Conservation (phyloP, 148 eudicot genomes). For the Salicornia ramosissima region DNA sequence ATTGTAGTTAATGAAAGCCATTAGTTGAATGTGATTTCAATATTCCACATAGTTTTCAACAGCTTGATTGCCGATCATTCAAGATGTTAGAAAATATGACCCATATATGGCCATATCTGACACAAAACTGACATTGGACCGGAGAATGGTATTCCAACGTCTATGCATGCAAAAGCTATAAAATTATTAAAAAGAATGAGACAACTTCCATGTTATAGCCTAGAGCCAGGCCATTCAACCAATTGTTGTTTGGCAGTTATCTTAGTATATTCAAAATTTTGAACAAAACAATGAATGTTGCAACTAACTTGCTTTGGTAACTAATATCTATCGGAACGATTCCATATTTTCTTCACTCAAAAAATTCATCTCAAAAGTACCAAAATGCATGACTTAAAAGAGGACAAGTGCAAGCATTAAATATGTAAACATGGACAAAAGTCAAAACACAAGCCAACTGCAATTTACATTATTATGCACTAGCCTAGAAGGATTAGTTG, state of each 20-base stretch:
- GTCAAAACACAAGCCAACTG: background rate
- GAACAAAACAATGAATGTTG: background rate
- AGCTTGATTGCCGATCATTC: background rate
- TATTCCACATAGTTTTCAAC: background rate
- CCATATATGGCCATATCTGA: no score
- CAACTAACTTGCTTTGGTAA: background rate
- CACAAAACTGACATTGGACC: background rate
- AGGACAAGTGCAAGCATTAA: no score
- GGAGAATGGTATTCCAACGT: background rate
- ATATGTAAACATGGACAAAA: no score
- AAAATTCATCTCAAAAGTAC: no score
- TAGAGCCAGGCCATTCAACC: background rate
- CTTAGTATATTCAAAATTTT: background rate
- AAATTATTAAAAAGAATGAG: constrained; percentile 1
- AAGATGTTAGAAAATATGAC: no score
- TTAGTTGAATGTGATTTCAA: background rate
- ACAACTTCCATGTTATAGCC: background rate
- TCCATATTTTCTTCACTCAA: background rate
- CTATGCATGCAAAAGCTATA: background rate
- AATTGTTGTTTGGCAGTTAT: background rate
- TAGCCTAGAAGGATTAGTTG: background rate
- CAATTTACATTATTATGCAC: background rate
- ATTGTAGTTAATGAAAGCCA: no score
- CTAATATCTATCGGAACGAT: background rate
- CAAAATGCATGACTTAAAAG: no score